phyloP scores from a whole-genome alignment of 1,284 basidiomycete species.

The Fomitopsis palustris region DNA sequence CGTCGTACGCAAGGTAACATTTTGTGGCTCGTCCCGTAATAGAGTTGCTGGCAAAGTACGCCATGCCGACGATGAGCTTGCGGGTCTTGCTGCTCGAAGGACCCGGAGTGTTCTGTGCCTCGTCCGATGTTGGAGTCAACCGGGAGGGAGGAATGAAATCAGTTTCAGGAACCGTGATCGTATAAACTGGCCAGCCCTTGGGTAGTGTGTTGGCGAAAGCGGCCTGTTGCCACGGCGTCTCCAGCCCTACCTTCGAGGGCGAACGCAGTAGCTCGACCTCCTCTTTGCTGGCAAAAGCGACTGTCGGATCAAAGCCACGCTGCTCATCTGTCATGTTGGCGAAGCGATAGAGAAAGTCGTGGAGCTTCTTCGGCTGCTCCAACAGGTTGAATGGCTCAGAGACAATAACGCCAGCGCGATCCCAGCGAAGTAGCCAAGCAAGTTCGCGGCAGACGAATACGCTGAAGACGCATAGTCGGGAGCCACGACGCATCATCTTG shows the following conservation, averaged over 20 bases:
- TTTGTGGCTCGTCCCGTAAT: conserved; percentile 5
- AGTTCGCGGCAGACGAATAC: neutral
- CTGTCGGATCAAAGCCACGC: conserved; percentile 7
- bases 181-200: neutral
- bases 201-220: neutral
- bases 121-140: neutral
- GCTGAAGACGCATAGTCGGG: conserved; percentile 3
- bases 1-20: conserved; percentile 8
- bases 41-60: neutral
- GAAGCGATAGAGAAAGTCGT: conserved; percentile 11
- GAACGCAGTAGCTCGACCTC: conserved; percentile 1
- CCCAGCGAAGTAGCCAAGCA: conserved; percentile 7
- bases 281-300: neutral
- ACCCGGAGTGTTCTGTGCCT: neutral
- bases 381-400: conserved; percentile 5
- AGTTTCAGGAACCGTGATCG: neutral
- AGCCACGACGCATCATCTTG: no score
- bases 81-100: neutral
- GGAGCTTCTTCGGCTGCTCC: conserved; percentile 2
- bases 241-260: neutral
- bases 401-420: conserved; percentile 8
- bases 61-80: conserved; percentile 3
- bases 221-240: neutral
- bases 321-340: conserved; percentile 1
- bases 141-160: neutral